Conservation (phyloP, 805 yeast species). For the Tetrapisispora iriomotensis region DNA sequence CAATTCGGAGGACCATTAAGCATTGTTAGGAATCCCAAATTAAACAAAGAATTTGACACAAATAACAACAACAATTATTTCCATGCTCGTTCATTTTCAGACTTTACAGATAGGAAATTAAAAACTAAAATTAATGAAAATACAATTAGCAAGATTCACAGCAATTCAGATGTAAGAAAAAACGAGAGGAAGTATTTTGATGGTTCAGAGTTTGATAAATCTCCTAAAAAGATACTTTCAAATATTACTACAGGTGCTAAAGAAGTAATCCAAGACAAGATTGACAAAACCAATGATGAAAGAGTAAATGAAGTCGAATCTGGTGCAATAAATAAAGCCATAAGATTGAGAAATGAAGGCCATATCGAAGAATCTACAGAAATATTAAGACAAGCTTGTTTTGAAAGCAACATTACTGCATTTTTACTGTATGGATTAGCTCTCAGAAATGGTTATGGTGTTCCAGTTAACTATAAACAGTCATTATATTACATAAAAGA, state of each 20-base stretch:
- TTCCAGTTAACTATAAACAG: slow-evolving; percentile 42
- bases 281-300: background rate
- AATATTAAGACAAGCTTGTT: slow-evolving; percentile 56
- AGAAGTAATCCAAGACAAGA: background rate
- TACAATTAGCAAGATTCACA: background rate
- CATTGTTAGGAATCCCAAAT: background rate
- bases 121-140: background rate
- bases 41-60: background rate
- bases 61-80: background rate
- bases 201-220: no score
- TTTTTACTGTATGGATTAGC: slow-evolving; percentile 63
- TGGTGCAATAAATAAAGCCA: slow-evolving; percentile 26
- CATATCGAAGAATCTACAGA: slow-evolving; percentile 59
- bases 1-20: background rate
- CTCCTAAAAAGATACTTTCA: no score
- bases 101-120: background rate
- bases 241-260: no score
- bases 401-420: slow-evolving; percentile 52
- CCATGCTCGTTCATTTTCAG: slow-evolving; percentile 1
- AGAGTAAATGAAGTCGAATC: background rate
- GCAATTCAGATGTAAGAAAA: background rate
- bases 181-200: background rate
- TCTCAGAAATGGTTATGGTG: slow-evolving; percentile 59
- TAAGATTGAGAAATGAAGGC: slow-evolving; percentile 44
- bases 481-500: slow-evolving; percentile 53